Conservation (phyloP, 106 monocot genomes). For the Chionographis japonica region DNA sequence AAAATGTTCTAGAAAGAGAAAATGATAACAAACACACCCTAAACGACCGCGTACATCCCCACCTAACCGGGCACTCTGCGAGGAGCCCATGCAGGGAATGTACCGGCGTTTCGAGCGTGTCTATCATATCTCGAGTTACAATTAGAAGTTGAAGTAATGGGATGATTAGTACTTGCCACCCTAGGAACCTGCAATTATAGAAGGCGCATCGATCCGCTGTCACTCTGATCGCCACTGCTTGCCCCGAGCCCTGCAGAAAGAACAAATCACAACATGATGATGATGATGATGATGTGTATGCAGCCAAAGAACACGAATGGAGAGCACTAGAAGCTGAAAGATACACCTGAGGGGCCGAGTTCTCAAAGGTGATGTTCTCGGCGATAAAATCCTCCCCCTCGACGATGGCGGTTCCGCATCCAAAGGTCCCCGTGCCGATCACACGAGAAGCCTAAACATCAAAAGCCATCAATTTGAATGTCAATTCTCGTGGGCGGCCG, state of each 20-base stretch:
- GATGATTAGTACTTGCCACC: constrained; percentile 65
- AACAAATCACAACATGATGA: too few relatives aligned
- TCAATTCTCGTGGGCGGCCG: too few relatives aligned
- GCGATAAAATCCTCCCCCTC: constrained; percentile 98
- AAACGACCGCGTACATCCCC: too few relatives aligned
- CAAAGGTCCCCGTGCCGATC: constrained; percentile 92
- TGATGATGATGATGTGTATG: too few relatives aligned
- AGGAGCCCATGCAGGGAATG: too few relatives aligned
- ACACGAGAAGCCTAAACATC: constrained; percentile 5
- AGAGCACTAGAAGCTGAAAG: background rate
- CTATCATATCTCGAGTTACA: too few relatives aligned
- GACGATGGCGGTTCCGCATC: constrained; percentile 74
- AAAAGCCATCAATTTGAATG: too few relatives aligned
- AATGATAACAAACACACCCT: too few relatives aligned
- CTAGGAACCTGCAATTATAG: constrained; percentile 90
- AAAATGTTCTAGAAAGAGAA: too few relatives aligned
- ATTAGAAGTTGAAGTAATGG: background rate
- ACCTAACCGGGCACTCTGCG: too few relatives aligned
- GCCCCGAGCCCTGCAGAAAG: constrained; percentile 67
- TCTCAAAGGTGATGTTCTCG: constrained; percentile 92
- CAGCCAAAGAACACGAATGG: background rate
- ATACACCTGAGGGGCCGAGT: constrained; percentile 73
- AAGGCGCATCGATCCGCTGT: constrained; percentile 94
- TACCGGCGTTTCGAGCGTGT: too few relatives aligned
- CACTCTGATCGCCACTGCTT: constrained; percentile 86